Evolutionary conservation across 306 rosid species (phyloP).

Genomic region (Acacia crassicarpa): DNA sequence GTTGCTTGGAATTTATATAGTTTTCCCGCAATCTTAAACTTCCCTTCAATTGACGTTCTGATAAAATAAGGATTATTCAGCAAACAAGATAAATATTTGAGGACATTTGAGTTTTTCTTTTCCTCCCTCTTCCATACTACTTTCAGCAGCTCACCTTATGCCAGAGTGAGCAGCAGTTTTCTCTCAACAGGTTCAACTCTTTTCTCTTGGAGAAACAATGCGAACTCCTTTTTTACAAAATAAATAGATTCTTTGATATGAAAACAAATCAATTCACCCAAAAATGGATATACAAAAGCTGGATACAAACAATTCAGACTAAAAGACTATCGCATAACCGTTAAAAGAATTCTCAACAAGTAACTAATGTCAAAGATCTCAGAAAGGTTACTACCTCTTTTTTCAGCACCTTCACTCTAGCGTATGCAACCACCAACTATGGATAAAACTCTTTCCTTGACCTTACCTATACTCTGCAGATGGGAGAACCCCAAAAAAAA

Average conservation of each 20-base stretch:
- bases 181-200: background rate
- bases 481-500: background rate
- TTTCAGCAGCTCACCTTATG: background rate
- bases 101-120: no score
- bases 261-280: background rate
- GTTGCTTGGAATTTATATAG: background rate
- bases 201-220: background rate
- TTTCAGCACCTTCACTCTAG: conserved; percentile 20
- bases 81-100: no score
- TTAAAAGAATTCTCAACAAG: background rate
- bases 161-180: background rate
- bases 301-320: background rate
- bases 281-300: no score
- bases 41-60: background rate
- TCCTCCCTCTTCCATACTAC: no score
- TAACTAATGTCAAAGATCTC: conserved; percentile 19
- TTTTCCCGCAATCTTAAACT: background rate
- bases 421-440: conserved; percentile 34
- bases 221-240: background rate
- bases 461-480: conserved; percentile 57
- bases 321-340: background rate
- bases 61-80: background rate
- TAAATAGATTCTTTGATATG: background rate
- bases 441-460: conserved; percentile 39
- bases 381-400: background rate